Base-by-base conservation (phyloP, 2,329 filamentous ascomycete species). In the Calycina herbarum region DNA sequence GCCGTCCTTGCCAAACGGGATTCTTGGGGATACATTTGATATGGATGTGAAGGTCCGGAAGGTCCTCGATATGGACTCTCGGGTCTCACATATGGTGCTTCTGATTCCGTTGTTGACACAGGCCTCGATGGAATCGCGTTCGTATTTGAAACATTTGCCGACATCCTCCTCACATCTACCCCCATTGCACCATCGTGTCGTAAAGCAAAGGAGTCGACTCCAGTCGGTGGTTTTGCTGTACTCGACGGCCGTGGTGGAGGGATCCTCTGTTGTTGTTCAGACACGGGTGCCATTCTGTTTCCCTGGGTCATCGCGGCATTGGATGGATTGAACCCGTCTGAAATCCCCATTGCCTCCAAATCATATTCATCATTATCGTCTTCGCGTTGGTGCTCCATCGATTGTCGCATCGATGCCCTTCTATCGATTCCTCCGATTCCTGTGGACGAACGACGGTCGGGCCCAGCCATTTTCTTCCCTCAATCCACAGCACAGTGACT, bases 11-110 rank as follows among this genome's bases (percentile, higher is more conserved):
- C 74, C 51, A 77, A 60, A 64, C 77, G 74, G 45, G 91, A 91
- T 71, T 88, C 92, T 75, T 97, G 94, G 1, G 91, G 84, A 73
- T 97, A 97, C 82, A 97, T 86, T 54, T 85, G 86, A 76, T 97
- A 97, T 1, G 93, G 93, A 74, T 97, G 93, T 63, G 91, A 87
- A 7, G 93, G 93, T 2, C 87, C 87, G 59, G 83, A 84, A 5
- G 85, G 81, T 11, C 87, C 85, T 38, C 82, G 82, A 70, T 89
- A 86, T 2, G 88, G 84, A 68, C 79, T 84, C 75, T 84, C 86
- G 71, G 73, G 42, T 33, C 72, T 73, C 51, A 75, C 59, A 29
- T 68, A 72, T 8, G 69, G 64, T 60, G 67, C 66, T 29, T 71
- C 72, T 24, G 56, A 57, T 35, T 54, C 48, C 48, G 29, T 57